Evolutionary conservation across 2,329 filamentous ascomycete genomes (phyloP).

Genomic region (Colletotrichum gloeosporioides): DNA sequence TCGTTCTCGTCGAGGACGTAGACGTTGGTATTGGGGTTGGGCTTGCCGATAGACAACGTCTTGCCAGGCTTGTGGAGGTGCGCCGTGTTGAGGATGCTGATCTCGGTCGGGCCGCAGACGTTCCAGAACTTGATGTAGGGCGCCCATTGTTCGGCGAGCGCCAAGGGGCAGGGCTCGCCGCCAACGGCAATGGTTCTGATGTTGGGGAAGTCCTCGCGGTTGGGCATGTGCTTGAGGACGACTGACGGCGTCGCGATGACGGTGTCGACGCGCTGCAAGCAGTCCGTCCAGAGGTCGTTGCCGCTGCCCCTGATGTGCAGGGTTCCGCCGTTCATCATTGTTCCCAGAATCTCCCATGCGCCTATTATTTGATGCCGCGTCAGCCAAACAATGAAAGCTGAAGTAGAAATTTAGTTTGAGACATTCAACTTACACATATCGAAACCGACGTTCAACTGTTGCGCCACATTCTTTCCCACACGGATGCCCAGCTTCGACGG

Average conservation of each 20-base stretch:
- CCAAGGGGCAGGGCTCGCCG: constrained; percentile 22
- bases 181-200: constrained; percentile 22
- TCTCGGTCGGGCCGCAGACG: constrained; percentile 65
- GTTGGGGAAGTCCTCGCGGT: constrained; percentile 20
- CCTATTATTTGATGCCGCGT: constrained; percentile 39
- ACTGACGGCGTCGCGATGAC: constrained; percentile 24
- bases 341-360: constrained; percentile 64
- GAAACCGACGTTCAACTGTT: constrained; percentile 63
- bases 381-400: neutral
- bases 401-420: neutral
- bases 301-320: constrained; percentile 25
- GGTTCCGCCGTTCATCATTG: constrained; percentile 24
- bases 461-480: constrained; percentile 56
- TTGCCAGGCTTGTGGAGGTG: constrained; percentile 35
- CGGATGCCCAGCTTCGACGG: constrained; percentile 49
- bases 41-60: constrained; percentile 57
- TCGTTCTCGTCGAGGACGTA: constrained; percentile 55
- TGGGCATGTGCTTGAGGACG: constrained; percentile 23
- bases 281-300: constrained; percentile 22
- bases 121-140: constrained; percentile 55
- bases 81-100: constrained; percentile 62
- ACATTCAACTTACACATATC: constrained; percentile 59
- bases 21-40: constrained; percentile 61
- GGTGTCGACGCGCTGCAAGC: constrained; percentile 22
- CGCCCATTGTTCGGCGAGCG: constrained; percentile 62